Percentiles rank a stretch among this genome's conserved stretches.
These are phyloP conservation scores for Ophiostoma triangulosporum DNA, from an alignment of 2,329 filamentous ascomycete species.

Conservation along the genomic window DNA sequence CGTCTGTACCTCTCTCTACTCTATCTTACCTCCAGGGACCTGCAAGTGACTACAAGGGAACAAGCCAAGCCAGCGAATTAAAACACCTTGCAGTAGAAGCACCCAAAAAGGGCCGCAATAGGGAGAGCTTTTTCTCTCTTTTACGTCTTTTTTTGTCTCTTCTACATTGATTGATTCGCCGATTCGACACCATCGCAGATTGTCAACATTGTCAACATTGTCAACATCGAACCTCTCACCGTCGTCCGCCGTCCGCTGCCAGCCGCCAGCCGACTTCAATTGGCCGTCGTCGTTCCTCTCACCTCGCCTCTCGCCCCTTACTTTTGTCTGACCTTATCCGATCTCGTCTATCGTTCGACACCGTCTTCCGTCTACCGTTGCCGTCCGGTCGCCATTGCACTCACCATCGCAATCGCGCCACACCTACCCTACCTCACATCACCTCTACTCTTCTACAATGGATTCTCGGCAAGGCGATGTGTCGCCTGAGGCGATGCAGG, in stretches of 20 bases:
- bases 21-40: neutral
- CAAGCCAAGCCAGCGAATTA: neutral
- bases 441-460: slow-evolving; percentile 26
- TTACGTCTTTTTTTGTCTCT: neutral
- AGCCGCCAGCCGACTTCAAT: neutral
- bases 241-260: too few relatives aligned
- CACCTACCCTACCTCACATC: too few relatives aligned
- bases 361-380: neutral
- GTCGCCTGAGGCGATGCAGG: slow-evolving; percentile 72
- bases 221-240: neutral
- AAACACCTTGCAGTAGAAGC: neutral
- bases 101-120: neutral
- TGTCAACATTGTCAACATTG: neutral
- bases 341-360: neutral
- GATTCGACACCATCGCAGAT: neutral
- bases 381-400: neutral
- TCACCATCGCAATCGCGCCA: too few relatives aligned
- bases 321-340: neutral
- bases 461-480: slow-evolving; percentile 47
- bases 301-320: neutral
- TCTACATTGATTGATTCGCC: neutral
- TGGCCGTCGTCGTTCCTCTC: neutral
- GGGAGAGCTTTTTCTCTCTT: slow-evolving; percentile 2
- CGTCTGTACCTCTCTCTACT: neutral
- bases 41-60: neutral